Evolutionary conservation across 1,284 basidiomycete species (phyloP).

Genomic region (Crocinoboletus sp.): DNA sequence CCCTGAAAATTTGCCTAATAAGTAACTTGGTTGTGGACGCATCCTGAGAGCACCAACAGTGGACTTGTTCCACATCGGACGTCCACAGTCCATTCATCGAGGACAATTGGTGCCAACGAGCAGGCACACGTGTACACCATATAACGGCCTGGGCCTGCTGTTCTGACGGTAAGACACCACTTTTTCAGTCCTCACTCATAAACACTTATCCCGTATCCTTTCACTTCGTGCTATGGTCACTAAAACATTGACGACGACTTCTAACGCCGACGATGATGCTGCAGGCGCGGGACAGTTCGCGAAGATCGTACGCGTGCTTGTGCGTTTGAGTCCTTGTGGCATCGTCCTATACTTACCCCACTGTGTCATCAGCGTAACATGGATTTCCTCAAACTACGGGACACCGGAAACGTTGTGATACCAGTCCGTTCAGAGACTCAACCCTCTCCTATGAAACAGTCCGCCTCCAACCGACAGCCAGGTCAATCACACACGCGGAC

Average conservation of each 20-base stretch:
- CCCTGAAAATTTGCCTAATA: too few relatives aligned
- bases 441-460: constrained; percentile 2
- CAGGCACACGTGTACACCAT: not conserved
- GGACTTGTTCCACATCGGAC: not conserved
- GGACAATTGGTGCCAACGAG: not conserved
- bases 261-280: not conserved
- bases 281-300: not conserved
- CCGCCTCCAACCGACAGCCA: constrained; percentile 3
- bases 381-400: not conserved
- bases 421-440: not conserved
- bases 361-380: constrained; percentile 8
- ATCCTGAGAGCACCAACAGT: too few relatives aligned
- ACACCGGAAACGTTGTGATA: not conserved
- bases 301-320: not conserved
- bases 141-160: not conserved
- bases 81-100: not conserved
- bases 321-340: not conserved
- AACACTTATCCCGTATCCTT: constrained; percentile 2
- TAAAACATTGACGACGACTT: not conserved
- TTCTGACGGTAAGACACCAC: not conserved
- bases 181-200: not conserved
- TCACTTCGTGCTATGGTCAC: constrained; percentile 1
- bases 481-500: constrained; percentile 3
- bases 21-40: not conserved
- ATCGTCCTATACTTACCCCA: not conserved